A percentile compares a stretch with the other conserved stretches of the same genome.
These are phyloP conservation scores for Mercurialis annua DNA, from an alignment of 345 rosid species.

Conservation along the genomic window DNA sequence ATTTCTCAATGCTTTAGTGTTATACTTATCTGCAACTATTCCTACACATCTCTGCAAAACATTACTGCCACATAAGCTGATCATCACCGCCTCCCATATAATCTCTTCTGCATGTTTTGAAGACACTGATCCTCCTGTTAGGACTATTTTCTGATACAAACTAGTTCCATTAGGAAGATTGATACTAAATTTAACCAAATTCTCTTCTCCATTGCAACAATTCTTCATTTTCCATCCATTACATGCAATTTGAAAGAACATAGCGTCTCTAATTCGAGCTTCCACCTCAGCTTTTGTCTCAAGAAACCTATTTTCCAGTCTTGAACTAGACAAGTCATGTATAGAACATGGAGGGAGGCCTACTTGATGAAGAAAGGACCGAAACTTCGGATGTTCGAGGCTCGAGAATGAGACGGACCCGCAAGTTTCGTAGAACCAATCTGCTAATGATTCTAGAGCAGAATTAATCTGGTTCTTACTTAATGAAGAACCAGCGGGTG, in stretches of 20 bases:
- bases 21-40: conserved; percentile 46
- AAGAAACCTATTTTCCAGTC: conserved; percentile 40
- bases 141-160: conserved; percentile 37
- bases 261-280: conserved; percentile 47
- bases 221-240: conserved; percentile 48
- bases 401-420: conserved; percentile 52
- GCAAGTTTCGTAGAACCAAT: conserved; percentile 53
- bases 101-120: conserved; percentile 51
- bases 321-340: conserved; percentile 36
- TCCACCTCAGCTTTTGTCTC: conserved; percentile 46
- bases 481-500: conserved; percentile 45
- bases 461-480: conserved; percentile 46
- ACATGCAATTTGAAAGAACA: conserved; percentile 51
- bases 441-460: conserved; percentile 45
- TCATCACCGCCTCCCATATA: conserved; percentile 41
- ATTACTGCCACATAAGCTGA: conserved; percentile 36
- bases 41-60: conserved; percentile 49
- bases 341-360: conserved; percentile 48
- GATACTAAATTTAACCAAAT: conserved; percentile 41
- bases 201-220: conserved; percentile 37
- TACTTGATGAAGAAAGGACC: conserved; percentile 48
- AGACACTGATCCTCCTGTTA: conserved; percentile 35
- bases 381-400: conserved; percentile 51
- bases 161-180: conserved; percentile 52
- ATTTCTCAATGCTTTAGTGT: conserved; percentile 46